Evolutionary conservation across 1,284 basidiomycete species (phyloP), one percentile per base, ranked within the genome.

Genomic region (Heliocybe sulcata): DNA sequence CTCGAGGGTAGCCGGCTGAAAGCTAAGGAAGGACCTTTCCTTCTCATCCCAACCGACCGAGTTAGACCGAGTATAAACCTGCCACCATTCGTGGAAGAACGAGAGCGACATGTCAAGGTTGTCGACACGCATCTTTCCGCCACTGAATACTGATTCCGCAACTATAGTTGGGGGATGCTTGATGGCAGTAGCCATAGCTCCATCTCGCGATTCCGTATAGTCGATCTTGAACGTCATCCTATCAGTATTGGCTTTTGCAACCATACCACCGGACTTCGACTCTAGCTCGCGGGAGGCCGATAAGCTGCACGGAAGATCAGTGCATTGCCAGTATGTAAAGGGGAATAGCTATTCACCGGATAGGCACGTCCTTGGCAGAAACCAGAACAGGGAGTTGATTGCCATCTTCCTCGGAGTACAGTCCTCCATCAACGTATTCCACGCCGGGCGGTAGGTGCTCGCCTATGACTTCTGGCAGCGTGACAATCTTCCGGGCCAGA

Each of bases 401-500:
- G 4, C 57, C 57, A 14, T 51, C 22, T 33, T 58, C 52, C 35
- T 56, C 53, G 1, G 57, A 60, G 26, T 56, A 60, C 19, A 60
- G 55, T 2, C 57, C 59, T 9, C 53, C 54, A 10, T 57, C 58
- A n/a, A 56, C 58, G 25, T 58, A 60, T 29, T 55, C 58, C 4
- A 60, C 54, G 25, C 52, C 54, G 49, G 56, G 53, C 20, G 58
- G 59, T 22, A 58, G 51, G n/a, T 56, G 56, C 8, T 57, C 59
- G 14, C 54, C 31, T 16, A 60, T 26, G 19, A 60, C 55, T 29
- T 60, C 59, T 20, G 55, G 55, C 35, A 60, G 58, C 19, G 49
- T 25, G 25, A 60, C 58, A n/a, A 60, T 54, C 27, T 50, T 53
- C 9, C 47, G 51, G 11, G 57, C 56, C 42, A 60, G 56, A 3